A percentile compares a stretch with the other conserved stretches of the same genome.
Evolutionary conservation across 768 basidiomycete genomes (phyloP).

Genomic region (Tricholoma flavovirens): DNA sequence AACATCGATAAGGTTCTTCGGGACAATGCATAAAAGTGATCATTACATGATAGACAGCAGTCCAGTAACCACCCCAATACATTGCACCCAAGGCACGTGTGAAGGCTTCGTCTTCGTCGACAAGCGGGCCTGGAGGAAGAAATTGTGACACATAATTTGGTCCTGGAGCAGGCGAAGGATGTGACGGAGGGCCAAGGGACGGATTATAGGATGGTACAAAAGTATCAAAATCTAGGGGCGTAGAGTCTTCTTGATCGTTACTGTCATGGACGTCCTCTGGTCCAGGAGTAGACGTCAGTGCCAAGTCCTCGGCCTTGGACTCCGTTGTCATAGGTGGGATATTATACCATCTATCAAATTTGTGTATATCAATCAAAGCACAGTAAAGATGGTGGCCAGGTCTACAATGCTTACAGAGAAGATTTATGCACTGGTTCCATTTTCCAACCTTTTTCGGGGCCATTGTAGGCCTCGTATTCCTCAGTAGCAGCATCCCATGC

Average conservation of each 20-base stretch:
- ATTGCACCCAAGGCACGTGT: constrained; percentile 67
- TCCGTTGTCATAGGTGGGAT: constrained; percentile 31
- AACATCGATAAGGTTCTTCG: constrained; percentile 1
- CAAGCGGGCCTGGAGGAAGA: constrained; percentile 30
- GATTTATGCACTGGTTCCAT: constrained; percentile 63
- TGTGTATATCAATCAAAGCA: neutral
- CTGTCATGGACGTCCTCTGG: constrained; percentile 4
- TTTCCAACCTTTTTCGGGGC: constrained; percentile 69
- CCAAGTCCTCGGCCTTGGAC: constrained; percentile 6
- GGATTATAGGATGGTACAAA: constrained; percentile 69
- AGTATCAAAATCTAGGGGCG: constrained; percentile 63
- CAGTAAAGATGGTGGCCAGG: neutral
- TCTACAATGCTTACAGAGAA: constrained; percentile 49
- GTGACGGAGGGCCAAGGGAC: constrained; percentile 35
- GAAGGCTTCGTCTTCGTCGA: constrained; percentile 72
- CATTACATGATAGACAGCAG: constrained; percentile 75
- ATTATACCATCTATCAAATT: constrained; percentile 69
- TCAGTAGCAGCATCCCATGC: constrained; percentile 84
- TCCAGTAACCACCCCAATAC: constrained; percentile 90
- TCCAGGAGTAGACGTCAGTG: neutral
- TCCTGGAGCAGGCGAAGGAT: constrained; percentile 12
- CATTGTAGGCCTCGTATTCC: constrained; percentile 73
- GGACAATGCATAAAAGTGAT: neutral
- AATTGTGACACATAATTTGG: constrained; percentile 21
- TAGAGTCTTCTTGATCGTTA: constrained; percentile 42